Conservation (phyloP, 345 rosid genomes). For the Nasturtium officinale region DNA sequence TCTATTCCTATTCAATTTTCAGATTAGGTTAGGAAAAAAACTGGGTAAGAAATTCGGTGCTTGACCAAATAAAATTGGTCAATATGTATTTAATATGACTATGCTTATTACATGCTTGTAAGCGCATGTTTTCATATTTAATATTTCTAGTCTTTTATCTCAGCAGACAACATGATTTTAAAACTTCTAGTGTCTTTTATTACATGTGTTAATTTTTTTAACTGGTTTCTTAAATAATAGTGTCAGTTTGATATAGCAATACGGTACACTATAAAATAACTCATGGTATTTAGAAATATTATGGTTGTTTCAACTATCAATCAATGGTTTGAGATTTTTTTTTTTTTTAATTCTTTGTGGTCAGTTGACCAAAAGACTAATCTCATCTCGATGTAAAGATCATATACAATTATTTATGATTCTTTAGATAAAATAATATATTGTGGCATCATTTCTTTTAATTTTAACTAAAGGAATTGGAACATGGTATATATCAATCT, state of each 20-base stretch:
- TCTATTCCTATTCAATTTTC: not conserved
- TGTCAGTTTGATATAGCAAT: too few species aligned
- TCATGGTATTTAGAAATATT: too few species aligned
- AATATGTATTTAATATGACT: not conserved
- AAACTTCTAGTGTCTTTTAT: too few species aligned
- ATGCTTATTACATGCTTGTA: not conserved
- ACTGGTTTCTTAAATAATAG: too few species aligned
- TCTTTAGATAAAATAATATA: not conserved
- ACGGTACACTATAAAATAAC: too few species aligned
- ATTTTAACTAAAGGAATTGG: not conserved
- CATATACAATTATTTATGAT: not conserved
- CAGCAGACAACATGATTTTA: too few species aligned
- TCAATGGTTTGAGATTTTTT: not conserved
- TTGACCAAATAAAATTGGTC: slow-evolving; percentile 9
- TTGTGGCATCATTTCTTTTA: not conserved
- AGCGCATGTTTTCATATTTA: not conserved
- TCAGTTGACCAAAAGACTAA: not conserved
- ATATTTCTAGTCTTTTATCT: too few species aligned
- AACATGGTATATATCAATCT: too few species aligned
- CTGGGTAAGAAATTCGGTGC: slow-evolving; percentile 11
- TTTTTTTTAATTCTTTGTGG: not conserved
- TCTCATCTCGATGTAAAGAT: not conserved
- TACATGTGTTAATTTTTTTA: too few species aligned
- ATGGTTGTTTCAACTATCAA: not conserved
- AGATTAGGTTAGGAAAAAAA: not conserved